Percentiles rank a stretch among this genome's conserved stretches.
phyloP scores from a whole-genome alignment of 768 basidiomycete genomes.

The Galerina marginata region DNA sequence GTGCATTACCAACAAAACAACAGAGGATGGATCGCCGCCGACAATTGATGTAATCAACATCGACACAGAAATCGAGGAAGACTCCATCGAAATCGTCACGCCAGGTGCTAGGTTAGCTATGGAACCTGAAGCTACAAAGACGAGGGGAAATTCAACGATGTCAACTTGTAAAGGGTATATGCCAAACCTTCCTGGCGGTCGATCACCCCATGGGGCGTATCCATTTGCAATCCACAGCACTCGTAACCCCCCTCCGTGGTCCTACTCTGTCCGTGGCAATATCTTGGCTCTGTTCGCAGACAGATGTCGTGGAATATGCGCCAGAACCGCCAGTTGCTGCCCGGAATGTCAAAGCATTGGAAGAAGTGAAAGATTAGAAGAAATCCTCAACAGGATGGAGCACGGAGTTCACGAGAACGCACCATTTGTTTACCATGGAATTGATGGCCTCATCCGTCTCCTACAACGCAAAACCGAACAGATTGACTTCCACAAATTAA shows the following conservation, averaged over 20 bases:
- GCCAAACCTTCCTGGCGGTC: too few relatives aligned
- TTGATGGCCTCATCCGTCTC: not conserved
- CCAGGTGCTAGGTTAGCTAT: too few relatives aligned
- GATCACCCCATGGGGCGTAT: too few relatives aligned
- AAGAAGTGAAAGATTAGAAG: slow-evolving; percentile 9
- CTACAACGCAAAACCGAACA: not conserved
- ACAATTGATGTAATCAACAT: too few relatives aligned
- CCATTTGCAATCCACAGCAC: too few relatives aligned
- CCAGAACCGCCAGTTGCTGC: not conserved
- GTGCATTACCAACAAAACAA: too few relatives aligned
- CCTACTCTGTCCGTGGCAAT: not conserved
- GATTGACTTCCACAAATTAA: slow-evolving; percentile 16
- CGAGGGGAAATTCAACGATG: too few relatives aligned
- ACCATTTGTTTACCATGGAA: slow-evolving; percentile 11
- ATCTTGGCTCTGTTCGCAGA: not conserved
- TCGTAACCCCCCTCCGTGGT: not conserved
- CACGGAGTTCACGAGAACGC: slow-evolving; percentile 17
- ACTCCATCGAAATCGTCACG: too few relatives aligned
- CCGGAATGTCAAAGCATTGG: slow-evolving; percentile 4
- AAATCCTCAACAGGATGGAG: slow-evolving; percentile 9
- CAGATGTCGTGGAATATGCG: not conserved
- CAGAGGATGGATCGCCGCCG: too few relatives aligned
- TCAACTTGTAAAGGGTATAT: too few relatives aligned
- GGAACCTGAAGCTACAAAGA: too few relatives aligned
- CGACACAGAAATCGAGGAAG: too few relatives aligned